Evolutionary conservation across 129 eudicot genomes (phyloP), one percentile per base, ranked within the genome.

Genomic region (Sambucus nigra): DNA sequence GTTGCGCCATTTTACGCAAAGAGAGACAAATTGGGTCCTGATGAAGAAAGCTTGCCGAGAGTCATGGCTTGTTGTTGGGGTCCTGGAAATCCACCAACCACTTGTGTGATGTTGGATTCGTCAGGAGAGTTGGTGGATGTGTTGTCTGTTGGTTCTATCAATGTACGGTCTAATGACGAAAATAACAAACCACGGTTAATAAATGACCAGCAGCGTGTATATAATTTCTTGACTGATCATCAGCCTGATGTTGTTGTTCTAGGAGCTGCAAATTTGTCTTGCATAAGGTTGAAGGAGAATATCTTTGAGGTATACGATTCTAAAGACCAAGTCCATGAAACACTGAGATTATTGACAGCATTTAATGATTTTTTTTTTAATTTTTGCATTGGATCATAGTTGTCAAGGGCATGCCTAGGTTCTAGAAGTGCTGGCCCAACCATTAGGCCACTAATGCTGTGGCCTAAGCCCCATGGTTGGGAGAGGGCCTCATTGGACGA

Each of bases 281-380:
- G 47, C 18, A 42, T 2, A 1, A 1, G 20, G 47, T 19, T 42
- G 20, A 14, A 14, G 20, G 47, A 42, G 3, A 19, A 42, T 12
- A 42, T 42, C 18, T 42, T 42, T 42, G 47, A 42, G 47, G 47
- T 42, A 42, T 42, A 42, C 42, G n/a, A n/a, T n/a, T n/a, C n/a
- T n/a, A n/a, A n/a, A n/a, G n/a, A n/a, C n/a, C n/a, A n/a, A n/a
- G n/a, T n/a, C n/a, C n/a, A n/a, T n/a, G n/a, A n/a, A n/a, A n/a
- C n/a, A n/a, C n/a, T n/a, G n/a, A n/a, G n/a, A n/a, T n/a, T n/a
- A n/a, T n/a, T n/a, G n/a, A n/a, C n/a, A n/a, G n/a, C n/a, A n/a
- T n/a, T n/a, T n/a, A n/a, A n/a, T n/a, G n/a, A n/a, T n/a, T n/a
- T n/a, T n/a, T n/a, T n/a, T n/a, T n/a, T n/a, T n/a, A n/a, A n/a